Evolutionary conservation across 305 asterid species (phyloP).

Genomic region (Plantago coronopus): DNA sequence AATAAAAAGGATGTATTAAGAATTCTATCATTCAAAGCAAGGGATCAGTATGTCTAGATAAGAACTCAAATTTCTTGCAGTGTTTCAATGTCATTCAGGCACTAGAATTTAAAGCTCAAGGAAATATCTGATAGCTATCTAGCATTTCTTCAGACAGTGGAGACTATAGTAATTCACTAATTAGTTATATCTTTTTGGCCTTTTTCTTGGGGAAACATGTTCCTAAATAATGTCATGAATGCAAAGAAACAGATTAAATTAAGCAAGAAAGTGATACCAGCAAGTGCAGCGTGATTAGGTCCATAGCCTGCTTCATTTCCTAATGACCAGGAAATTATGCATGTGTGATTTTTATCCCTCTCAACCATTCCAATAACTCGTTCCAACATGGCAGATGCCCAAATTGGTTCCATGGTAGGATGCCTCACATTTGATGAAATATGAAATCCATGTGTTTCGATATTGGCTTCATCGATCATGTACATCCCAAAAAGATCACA

Average conservation of each 20-base stretch:
- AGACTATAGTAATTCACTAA: not conserved
- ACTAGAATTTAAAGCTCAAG: not conserved
- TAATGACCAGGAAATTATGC: constrained; percentile 91
- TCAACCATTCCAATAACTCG: constrained; percentile 96
- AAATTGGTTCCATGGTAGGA: constrained; percentile 73
- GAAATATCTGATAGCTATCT: not conserved
- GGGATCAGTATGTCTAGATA: not conserved
- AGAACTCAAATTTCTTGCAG: not conserved
- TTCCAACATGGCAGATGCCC: constrained; percentile 91
- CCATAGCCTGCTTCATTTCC: constrained; percentile 97
- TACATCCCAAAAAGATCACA: constrained; percentile 98
- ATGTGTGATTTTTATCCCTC: constrained; percentile 96
- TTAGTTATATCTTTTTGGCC: too few relatives aligned
- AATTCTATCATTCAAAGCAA: not conserved
- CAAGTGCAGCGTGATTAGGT: constrained; percentile 86
- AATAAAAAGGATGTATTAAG: not conserved
- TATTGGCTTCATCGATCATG: constrained; percentile 99
- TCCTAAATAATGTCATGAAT: not conserved
- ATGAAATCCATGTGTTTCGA: constrained; percentile 94
- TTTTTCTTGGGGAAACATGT: too few relatives aligned
- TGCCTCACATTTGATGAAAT: constrained; percentile 60
- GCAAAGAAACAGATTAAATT: constrained; percentile 11
- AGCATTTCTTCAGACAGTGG: not conserved
- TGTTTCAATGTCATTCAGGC: not conserved
- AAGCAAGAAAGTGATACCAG: constrained; percentile 50